Percentiles rank a stretch among this genome's conserved stretches.
These are phyloP conservation scores for Acer campestre DNA, from an alignment of 345 rosid genomes.

Conservation along the genomic window DNA sequence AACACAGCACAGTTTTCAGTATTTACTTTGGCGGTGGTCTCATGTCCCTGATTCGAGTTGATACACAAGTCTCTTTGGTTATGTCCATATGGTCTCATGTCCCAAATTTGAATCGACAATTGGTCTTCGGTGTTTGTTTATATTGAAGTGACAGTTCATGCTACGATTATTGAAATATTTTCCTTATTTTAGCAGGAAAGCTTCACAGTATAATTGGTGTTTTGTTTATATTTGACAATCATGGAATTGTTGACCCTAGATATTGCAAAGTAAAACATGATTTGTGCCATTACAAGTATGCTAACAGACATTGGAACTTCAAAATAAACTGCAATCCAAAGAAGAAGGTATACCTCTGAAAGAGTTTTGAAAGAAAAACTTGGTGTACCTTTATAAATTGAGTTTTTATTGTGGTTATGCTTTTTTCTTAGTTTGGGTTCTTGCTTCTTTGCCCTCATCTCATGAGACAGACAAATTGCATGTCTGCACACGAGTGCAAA, in stretches of 20 bases:
- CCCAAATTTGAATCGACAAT: no score
- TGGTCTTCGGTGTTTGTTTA: no score
- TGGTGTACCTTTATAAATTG: conserved; percentile 69
- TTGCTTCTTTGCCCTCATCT: not conserved
- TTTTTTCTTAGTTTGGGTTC: no score
- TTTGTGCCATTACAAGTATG: no score
- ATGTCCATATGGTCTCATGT: no score
- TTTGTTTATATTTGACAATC: not conserved
- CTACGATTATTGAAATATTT: not conserved
- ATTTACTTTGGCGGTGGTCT: no score
- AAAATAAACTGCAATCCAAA: conserved; percentile 32
- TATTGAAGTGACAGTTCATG: no score
- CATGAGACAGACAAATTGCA: not conserved
- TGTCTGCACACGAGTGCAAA: not conserved
- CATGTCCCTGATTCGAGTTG: no score
- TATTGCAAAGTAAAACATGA: not conserved
- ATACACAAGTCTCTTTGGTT: no score
- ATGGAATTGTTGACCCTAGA: not conserved
- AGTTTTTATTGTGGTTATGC: not conserved
- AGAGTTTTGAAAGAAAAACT: conserved; percentile 59
- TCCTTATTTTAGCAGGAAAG: not conserved
- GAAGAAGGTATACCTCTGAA: conserved; percentile 70
- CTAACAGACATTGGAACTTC: not conserved
- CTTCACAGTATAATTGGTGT: not conserved
- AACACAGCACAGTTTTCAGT: no score